phyloP scores from a whole-genome alignment of 2,329 filamentous ascomycete genomes.

The Hypoxylon sp. region DNA sequence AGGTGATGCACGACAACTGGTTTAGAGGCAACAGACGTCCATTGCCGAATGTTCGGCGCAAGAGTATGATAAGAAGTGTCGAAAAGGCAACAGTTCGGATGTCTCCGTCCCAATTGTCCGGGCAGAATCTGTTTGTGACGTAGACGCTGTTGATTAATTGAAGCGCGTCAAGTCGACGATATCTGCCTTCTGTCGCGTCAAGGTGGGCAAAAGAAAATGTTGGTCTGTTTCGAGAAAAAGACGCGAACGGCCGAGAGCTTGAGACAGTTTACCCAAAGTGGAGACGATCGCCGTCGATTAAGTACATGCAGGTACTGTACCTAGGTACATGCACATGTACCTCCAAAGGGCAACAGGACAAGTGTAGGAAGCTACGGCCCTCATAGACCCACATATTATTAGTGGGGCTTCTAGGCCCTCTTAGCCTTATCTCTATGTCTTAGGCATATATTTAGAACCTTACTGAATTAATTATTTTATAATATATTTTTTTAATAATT shows the following conservation, averaged over 20 bases:
- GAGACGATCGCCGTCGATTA: background rate
- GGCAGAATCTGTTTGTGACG: background rate
- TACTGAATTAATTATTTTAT: too few species aligned
- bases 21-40: background rate
- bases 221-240: background rate
- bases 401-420: too few species aligned
- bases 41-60: background rate
- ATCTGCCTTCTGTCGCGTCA: conserved; percentile 23
- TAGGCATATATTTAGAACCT: too few species aligned
- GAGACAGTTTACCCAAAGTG: background rate
- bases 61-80: too few species aligned
- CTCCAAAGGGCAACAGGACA: too few species aligned
- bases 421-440: too few species aligned
- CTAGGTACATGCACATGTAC: too few species aligned
- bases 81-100: background rate
- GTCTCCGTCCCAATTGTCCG: background rate
- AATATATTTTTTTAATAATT: too few species aligned
- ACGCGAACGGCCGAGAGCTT: conserved; percentile 7
- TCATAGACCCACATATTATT: too few species aligned
- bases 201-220: conserved; percentile 7
- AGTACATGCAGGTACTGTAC: too few species aligned
- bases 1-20: background rate
- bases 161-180: conserved; percentile 22
- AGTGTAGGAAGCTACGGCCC: too few species aligned
- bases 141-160: background rate